Conservation (phyloP, 2,329 filamentous ascomycete species). For the Neophaeococcomyces mojaviensis region DNA sequence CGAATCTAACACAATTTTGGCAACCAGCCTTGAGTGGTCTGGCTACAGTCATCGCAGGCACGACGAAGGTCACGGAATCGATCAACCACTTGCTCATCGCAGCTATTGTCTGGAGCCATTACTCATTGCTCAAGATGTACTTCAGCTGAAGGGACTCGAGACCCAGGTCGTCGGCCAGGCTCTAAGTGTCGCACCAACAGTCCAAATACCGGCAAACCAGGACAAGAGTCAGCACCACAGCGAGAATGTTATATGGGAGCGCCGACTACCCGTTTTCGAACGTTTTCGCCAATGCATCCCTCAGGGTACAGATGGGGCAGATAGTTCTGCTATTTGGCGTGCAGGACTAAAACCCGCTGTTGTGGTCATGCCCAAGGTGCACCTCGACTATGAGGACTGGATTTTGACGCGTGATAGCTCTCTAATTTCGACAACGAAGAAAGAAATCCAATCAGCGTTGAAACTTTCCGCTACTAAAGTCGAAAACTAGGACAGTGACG, state of each 20-base stretch:
- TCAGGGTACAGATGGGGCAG: too few relatives aligned
- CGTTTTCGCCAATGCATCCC: too few relatives aligned
- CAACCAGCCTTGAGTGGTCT: slow-evolving; percentile 4
- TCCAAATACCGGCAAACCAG: background rate
- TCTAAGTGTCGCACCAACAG: slow-evolving; percentile 1
- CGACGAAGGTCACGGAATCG: too few relatives aligned
- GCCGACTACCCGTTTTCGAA: too few relatives aligned
- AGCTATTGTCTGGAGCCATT: slow-evolving; percentile 17
- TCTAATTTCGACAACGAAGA: slow-evolving; percentile 5
- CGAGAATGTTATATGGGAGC: too few relatives aligned
- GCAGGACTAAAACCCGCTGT: background rate
- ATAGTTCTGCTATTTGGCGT: background rate
- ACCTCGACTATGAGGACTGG: slow-evolving; percentile 15
- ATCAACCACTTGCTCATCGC: background rate
- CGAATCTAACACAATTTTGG: background rate
- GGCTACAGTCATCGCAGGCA: too few relatives aligned
- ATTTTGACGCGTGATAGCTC: slow-evolving; percentile 19
- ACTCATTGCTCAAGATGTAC: slow-evolving; percentile 10
- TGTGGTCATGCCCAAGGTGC: background rate
- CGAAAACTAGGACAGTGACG: background rate
- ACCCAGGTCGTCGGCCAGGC: slow-evolving; percentile 14
- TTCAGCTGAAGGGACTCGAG: slow-evolving; percentile 5
- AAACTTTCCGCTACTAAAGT: background rate
- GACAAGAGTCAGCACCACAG: too few relatives aligned
- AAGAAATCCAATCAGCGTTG: background rate